These are phyloP conservation scores for Annulohypoxylon moriforme DNA, from an alignment of 495 filamentous ascomycete genomes.

Conservation along the genomic window DNA sequence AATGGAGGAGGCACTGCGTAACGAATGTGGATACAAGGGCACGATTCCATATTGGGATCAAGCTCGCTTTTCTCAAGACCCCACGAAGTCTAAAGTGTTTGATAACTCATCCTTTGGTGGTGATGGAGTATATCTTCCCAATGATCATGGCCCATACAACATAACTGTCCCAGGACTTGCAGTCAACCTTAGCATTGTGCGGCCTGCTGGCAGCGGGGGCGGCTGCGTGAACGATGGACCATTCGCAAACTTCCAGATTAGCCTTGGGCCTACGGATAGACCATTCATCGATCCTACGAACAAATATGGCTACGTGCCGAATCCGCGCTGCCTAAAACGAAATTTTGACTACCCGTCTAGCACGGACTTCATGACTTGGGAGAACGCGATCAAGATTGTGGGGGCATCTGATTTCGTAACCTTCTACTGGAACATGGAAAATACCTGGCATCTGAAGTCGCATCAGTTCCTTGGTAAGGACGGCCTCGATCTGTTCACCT, in stretches of 20 bases:
- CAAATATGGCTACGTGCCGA: constrained; percentile 45
- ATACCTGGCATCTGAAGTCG: constrained; percentile 21
- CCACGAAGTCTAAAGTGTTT: constrained; percentile 64
- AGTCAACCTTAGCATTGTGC: constrained; percentile 37
- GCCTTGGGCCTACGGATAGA: constrained; percentile 37
- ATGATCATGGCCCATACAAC: constrained; percentile 44
- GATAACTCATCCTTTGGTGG: constrained; percentile 71
- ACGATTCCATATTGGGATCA: constrained; percentile 54
- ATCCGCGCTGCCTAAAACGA: constrained; percentile 70
- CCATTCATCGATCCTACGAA: constrained; percentile 52
- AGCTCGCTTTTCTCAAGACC: constrained; percentile 35
- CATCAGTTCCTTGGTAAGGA: constrained; percentile 39
- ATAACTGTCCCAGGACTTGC: constrained; percentile 38
- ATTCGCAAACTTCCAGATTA: constrained; percentile 51
- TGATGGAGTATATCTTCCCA: constrained; percentile 66
- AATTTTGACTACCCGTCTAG: constrained; percentile 61
- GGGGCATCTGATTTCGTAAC: constrained; percentile 22
- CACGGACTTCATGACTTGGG: constrained; percentile 18
- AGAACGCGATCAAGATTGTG: constrained; percentile 27
- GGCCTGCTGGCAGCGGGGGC: constrained; percentile 65
- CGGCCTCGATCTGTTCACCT: constrained; percentile 61
- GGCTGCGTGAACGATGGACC: constrained; percentile 71
- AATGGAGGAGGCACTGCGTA: constrained; percentile 49
- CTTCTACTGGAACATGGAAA: constrained; percentile 25
- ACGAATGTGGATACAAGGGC: constrained; percentile 50